phyloP scores from a whole-genome alignment of 2,329 filamentous ascomycete species.

The Diaporthe eres region DNA sequence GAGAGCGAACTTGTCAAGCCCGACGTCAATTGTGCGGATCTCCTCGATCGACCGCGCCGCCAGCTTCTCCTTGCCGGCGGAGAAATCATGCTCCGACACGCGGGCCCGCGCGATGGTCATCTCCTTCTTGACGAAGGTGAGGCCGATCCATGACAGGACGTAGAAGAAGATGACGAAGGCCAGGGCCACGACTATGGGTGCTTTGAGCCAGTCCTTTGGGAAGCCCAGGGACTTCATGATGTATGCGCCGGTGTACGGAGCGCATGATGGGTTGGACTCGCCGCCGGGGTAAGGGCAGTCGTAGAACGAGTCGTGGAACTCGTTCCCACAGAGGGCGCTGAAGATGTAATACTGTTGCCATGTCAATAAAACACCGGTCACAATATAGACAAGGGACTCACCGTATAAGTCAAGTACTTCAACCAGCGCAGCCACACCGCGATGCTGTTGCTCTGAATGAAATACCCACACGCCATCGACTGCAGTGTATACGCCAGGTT shows the following conservation, averaged over 20 bases:
- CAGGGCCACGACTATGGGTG: conserved; percentile 74
- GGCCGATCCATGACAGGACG: conserved; percentile 69
- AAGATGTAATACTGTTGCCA: conserved; percentile 75
- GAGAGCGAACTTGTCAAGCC: conserved; percentile 74
- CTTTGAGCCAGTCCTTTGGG: conserved; percentile 75
- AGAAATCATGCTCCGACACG: conserved; percentile 71
- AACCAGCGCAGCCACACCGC: conserved; percentile 85
- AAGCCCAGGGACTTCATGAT: conserved; percentile 79
- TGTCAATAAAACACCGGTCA: conserved; percentile 41
- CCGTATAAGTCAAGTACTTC: conserved; percentile 76
- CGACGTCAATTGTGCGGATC: conserved; percentile 74
- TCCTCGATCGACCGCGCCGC: conserved; percentile 63
- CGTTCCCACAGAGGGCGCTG: conserved; percentile 78
- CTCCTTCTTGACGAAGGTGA: conserved; percentile 76
- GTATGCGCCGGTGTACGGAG: conserved; percentile 77
- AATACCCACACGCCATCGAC: conserved; percentile 82
- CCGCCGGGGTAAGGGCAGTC: conserved; percentile 77
- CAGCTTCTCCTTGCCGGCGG: conserved; percentile 80
- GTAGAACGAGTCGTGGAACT: conserved; percentile 80
- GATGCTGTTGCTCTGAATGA: conserved; percentile 80
- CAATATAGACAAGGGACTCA: conserved; percentile 44
- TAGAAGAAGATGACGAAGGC: conserved; percentile 77
- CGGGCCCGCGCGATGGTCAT: conserved; percentile 78
- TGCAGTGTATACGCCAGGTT: conserved; percentile 82
- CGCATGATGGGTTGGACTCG: conserved; percentile 74